These are phyloP conservation scores for Lycium ferocissimum DNA, from an alignment of 257 asterid species.

Conservation along the genomic window DNA sequence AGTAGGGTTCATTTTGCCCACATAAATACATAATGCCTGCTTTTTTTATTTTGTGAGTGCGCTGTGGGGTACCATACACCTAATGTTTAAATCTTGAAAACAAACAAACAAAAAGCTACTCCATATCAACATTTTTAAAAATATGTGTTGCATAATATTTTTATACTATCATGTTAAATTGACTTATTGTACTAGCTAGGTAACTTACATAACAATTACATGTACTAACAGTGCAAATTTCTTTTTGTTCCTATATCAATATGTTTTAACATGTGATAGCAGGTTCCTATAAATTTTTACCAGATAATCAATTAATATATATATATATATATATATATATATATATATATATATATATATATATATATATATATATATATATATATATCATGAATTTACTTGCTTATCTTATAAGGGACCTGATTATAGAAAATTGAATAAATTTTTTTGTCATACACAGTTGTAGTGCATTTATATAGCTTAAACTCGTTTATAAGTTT, in stretches of 20 bases:
- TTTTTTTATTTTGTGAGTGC: conserved; percentile 52
- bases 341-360: too few relatives aligned
- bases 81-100: conserved; percentile 29
- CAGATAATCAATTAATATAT: background rate
- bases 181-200: too few relatives aligned
- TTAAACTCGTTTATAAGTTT: too few relatives aligned
- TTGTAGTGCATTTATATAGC: too few relatives aligned
- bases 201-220: too few relatives aligned
- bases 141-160: background rate
- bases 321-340: too few relatives aligned
- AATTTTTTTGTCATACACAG: too few relatives aligned
- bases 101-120: background rate
- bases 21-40: conserved; percentile 39
- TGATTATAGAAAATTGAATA: too few relatives aligned
- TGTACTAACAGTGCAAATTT: too few relatives aligned
- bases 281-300: background rate
- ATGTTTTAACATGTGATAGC: background rate
- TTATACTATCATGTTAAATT: background rate
- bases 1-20: conserved; percentile 60
- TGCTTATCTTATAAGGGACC: too few relatives aligned
- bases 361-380: background rate
- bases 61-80: conserved; percentile 48
- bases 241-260: background rate
- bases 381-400: too few relatives aligned
- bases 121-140: too few relatives aligned